A percentile compares a stretch with the other conserved stretches of the same genome.
Evolutionary conservation across 257 asterid genomes (phyloP).

Genomic region (Solanum commersonii): DNA sequence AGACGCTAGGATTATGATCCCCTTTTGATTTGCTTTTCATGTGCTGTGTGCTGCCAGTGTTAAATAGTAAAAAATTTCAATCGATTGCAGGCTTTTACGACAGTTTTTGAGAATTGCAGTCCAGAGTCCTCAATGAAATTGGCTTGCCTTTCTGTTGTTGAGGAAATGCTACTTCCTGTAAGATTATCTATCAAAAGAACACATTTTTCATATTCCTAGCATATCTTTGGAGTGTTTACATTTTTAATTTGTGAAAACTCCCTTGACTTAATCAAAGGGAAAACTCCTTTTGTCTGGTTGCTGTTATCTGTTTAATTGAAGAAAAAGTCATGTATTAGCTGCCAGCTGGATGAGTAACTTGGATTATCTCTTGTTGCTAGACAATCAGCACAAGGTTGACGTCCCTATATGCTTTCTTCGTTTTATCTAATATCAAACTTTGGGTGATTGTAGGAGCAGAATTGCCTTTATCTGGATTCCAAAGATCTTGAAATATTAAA

Average conservation of each 20-base stretch:
- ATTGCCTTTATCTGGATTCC: slow-evolving; percentile 24
- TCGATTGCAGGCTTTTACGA: slow-evolving; percentile 62
- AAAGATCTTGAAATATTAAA: slow-evolving; percentile 42
- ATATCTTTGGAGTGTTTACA: neutral
- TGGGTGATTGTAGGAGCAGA: slow-evolving; percentile 39
- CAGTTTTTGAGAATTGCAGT: slow-evolving; percentile 45
- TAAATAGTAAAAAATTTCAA: neutral
- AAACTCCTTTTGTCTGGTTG: too few relatives aligned
- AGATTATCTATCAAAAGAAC: slow-evolving; percentile 20
- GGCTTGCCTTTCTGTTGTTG: slow-evolving; percentile 72
- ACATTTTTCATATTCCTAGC: slow-evolving; percentile 5
- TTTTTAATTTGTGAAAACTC: neutral
- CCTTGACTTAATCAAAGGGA: neutral
- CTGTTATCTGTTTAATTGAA: neutral
- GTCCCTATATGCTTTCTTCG: neutral
- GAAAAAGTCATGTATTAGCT: neutral
- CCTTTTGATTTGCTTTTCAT: neutral
- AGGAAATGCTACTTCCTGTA: slow-evolving; percentile 70
- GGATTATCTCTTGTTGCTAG: neutral
- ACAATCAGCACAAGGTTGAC: neutral
- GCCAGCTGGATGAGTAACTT: neutral
- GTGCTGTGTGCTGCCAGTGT: neutral
- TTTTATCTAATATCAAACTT: neutral
- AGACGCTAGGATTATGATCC: neutral
- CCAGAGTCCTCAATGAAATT: slow-evolving; percentile 58